Conservation (phyloP, 1,284 basidiomycete genomes). For the Microbotryum silenes-acaulis region DNA sequence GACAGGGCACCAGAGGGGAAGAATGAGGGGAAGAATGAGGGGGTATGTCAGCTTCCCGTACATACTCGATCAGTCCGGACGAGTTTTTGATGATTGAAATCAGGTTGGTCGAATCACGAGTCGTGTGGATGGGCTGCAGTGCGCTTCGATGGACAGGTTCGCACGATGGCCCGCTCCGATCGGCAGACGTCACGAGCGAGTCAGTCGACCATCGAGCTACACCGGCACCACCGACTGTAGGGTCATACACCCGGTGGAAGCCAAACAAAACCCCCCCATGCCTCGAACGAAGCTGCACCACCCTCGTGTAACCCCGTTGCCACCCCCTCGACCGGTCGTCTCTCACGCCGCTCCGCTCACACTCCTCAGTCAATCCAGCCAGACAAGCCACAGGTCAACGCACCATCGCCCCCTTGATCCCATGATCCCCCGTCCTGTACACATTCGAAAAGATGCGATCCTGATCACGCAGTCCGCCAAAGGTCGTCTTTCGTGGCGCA, state of each 20-base stretch:
- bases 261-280: neutral
- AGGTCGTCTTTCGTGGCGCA: constrained; percentile 15
- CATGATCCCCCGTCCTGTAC: constrained; percentile 74
- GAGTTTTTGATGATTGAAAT: neutral
- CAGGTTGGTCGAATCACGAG: neutral
- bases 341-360: neutral
- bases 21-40: neutral
- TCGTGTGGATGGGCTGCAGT: neutral
- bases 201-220: too few species aligned
- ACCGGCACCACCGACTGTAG: neutral
- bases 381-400: constrained; percentile 5
- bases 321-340: neutral
- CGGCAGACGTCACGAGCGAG: too few species aligned
- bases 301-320: constrained; percentile 27
- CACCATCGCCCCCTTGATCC: constrained; percentile 79
- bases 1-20: neutral
- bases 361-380: too few species aligned
- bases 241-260: neutral
- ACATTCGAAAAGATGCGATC: constrained; percentile 60
- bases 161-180: too few species aligned
- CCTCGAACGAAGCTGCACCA: neutral
- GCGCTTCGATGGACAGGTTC: neutral
- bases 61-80: neutral
- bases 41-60: neutral
- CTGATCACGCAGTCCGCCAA: constrained; percentile 72